Conservation (phyloP, 148 eudicot species). For the Polygonum maritimum region DNA sequence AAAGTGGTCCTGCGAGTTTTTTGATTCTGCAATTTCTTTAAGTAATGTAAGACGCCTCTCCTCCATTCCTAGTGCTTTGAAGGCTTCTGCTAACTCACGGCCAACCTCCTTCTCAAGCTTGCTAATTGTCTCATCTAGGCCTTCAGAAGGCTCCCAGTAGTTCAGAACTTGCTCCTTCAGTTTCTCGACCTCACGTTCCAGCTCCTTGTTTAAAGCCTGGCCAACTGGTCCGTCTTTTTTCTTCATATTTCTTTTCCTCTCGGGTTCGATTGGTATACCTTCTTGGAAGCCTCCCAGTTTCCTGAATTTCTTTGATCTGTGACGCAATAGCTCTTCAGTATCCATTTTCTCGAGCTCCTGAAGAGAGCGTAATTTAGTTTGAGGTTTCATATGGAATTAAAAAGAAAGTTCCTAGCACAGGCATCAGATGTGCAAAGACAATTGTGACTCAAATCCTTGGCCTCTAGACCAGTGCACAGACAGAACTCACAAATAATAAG, state of each 20-base stretch:
- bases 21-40: conserved; percentile 61
- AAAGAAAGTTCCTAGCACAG: neutral
- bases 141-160: conserved; percentile 35
- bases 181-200: conserved; percentile 62
- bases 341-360: conserved; percentile 81
- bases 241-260: conserved; percentile 57
- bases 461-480: neutral
- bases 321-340: conserved; percentile 48
- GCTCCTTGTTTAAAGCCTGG: conserved; percentile 37
- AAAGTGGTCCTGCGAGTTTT: conserved; percentile 43
- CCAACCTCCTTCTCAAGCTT: conserved; percentile 55
- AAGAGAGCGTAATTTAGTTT: conserved; percentile 8
- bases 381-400: conserved; percentile 1
- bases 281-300: conserved; percentile 68
- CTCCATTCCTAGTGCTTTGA: conserved; percentile 52
- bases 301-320: conserved; percentile 62
- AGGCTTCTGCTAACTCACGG: conserved; percentile 58
- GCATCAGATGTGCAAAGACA: neutral
- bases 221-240: conserved; percentile 48
- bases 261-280: conserved; percentile 54
- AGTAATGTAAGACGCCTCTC: conserved; percentile 37
- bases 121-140: conserved; percentile 47
- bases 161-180: conserved; percentile 53
- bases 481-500: neutral
- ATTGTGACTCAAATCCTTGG: neutral